Conservation (phyloP, 2,329 filamentous ascomycete species). For the Ascochyta lentis region DNA sequence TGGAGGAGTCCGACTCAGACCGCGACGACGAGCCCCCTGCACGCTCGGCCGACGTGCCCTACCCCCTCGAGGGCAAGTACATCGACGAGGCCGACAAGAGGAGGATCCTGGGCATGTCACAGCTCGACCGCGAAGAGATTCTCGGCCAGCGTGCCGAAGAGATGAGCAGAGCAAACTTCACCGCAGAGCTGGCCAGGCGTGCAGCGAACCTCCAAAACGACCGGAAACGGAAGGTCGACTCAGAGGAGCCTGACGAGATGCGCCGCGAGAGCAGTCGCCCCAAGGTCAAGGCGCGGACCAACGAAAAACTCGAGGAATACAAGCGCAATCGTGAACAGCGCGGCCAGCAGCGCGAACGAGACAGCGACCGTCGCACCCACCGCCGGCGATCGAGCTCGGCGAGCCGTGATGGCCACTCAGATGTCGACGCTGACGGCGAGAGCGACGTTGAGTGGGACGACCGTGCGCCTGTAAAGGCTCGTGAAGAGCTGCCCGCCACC, state of each 20-base stretch:
- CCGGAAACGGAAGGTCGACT: conserved; percentile 76
- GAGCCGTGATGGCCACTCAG: conserved; percentile 55
- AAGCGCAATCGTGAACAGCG: conserved; percentile 64
- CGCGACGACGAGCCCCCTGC: conserved; percentile 51
- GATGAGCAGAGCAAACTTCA: conserved; percentile 81
- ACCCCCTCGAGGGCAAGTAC: conserved; percentile 87
- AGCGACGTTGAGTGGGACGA: conserved; percentile 80
- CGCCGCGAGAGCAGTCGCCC: conserved; percentile 69
- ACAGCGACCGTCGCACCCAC: conserved; percentile 57
- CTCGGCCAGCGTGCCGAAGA: conserved; percentile 86
- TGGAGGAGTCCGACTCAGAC: conserved; percentile 76
- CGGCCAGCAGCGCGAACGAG: conserved; percentile 61
- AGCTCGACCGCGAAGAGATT: conserved; percentile 89
- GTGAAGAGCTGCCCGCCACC: conserved; percentile 73
- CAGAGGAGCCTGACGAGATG: conserved; percentile 78
- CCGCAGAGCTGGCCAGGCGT: conserved; percentile 79
- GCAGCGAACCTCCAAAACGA: conserved; percentile 70
- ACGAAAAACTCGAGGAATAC: conserved; percentile 75
- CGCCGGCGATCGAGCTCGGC: conserved; percentile 52
- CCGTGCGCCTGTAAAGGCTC: conserved; percentile 57
- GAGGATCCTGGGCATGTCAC: conserved; percentile 82
- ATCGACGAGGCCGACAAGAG: conserved; percentile 61
- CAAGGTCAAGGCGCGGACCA: conserved; percentile 63
- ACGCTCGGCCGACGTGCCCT: conserved; percentile 69
- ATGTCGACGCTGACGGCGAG: conserved; percentile 71